Conservation (phyloP, 78 protist species). For the Mantamonas sphyraenae region DNA sequence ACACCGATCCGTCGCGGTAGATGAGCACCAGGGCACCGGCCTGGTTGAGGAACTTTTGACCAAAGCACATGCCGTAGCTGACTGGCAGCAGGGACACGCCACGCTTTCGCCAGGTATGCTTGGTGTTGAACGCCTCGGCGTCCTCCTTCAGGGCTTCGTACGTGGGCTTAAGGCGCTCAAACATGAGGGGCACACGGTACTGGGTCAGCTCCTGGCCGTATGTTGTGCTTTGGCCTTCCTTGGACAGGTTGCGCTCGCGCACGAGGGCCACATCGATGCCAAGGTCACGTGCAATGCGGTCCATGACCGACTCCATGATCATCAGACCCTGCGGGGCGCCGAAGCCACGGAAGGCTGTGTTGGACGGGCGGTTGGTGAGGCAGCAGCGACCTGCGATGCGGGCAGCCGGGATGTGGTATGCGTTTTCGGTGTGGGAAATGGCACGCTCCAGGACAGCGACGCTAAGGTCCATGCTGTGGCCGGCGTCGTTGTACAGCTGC, state of each 20-base stretch:
- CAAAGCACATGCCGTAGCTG: conserved; percentile 85
- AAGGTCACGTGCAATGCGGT: conserved; percentile 44
- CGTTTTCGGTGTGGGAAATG: conserved; percentile 70
- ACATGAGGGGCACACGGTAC: conserved; percentile 39
- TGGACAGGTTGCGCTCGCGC: conserved; percentile 69
- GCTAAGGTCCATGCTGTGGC: conserved; percentile 66
- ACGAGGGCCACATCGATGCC: conserved; percentile 24
- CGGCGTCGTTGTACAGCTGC: conserved; percentile 63
- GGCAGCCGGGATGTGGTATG: conserved; percentile 72
- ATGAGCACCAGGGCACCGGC: conserved; percentile 66
- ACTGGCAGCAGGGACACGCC: conserved; percentile 73
- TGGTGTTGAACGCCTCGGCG: conserved; percentile 64
- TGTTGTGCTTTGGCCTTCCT: conserved; percentile 59
- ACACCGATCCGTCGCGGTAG: conserved; percentile 87
- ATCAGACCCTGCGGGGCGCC: conserved; percentile 90
- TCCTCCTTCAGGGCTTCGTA: conserved; percentile 10
- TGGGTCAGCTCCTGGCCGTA: conserved; percentile 33
- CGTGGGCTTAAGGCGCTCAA: conserved; percentile 9
- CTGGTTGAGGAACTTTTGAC: conserved; percentile 73
- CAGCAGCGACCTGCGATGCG: conserved; percentile 46
- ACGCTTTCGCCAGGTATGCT: conserved; percentile 71
- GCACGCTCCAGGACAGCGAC: conserved; percentile 80
- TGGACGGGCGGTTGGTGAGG: conserved; percentile 75
- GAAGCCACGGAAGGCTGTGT: conserved; percentile 94
- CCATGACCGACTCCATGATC: conserved; percentile 62